These are phyloP conservation scores for Populus hybrid DNA, from an alignment of 441 rosid genomes.

Conservation along the genomic window DNA sequence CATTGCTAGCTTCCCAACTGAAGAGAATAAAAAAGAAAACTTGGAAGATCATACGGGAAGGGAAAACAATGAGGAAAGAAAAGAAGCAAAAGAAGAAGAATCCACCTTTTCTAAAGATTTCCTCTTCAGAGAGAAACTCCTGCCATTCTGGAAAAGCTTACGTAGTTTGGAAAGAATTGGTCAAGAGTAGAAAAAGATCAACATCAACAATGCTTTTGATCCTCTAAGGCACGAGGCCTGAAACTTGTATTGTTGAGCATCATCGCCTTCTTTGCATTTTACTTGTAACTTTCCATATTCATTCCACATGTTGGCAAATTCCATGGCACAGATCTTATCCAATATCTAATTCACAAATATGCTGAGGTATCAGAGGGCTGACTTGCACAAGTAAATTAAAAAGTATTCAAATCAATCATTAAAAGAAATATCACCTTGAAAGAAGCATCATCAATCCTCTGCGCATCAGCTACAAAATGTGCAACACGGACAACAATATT, in stretches of 20 bases:
- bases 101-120: conserved; percentile 51
- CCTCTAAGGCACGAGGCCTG: conserved; percentile 74
- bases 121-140: conserved; percentile 68
- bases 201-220: conserved; percentile 77
- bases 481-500: conserved; percentile 65
- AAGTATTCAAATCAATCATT: conserved; percentile 3
- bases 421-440: conserved; percentile 51
- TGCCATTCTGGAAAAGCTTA: conserved; percentile 77
- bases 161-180: conserved; percentile 49
- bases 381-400: conserved; percentile 2
- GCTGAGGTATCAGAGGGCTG: conserved; percentile 26
- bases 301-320: conserved; percentile 70
- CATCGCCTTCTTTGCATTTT: conserved; percentile 55
- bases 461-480: conserved; percentile 53
- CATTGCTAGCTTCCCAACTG: conserved; percentile 54
- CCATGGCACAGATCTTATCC: conserved; percentile 60
- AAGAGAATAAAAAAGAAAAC: conserved; percentile 11
- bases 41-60: not conserved
- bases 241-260: conserved; percentile 65
- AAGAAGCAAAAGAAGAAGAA: conserved; percentile 11
- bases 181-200: conserved; percentile 61
- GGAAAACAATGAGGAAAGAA: not conserved
- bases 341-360: conserved; percentile 46
- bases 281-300: conserved; percentile 67
- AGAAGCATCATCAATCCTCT: conserved; percentile 55